Conservation (phyloP, 768 basidiomycete genomes). For the Cystobasidium tubakii region DNA sequence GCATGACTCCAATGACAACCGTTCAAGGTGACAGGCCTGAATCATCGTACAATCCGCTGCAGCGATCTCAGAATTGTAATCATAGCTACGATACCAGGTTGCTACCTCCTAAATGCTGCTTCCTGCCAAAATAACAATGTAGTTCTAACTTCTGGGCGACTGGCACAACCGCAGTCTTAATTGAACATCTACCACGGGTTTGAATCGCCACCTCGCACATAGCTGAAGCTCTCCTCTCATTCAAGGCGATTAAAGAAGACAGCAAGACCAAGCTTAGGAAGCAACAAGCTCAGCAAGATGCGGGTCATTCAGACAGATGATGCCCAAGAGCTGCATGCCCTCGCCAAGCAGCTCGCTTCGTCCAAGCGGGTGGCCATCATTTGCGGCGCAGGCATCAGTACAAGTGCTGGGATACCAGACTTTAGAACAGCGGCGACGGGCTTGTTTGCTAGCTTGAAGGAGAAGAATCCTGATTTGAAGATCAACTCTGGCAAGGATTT, state of each 20-base stretch:
- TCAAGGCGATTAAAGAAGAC: background rate
- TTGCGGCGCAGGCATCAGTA: conserved; percentile 79
- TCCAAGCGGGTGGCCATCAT: conserved; percentile 24
- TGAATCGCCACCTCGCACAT: background rate
- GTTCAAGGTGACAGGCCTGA: no score
- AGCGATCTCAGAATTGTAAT: no score
- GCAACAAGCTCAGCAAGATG: background rate
- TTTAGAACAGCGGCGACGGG: conserved; percentile 70
- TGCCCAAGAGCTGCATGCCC: conserved; percentile 24
- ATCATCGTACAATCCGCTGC: no score
- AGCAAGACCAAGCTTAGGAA: background rate
- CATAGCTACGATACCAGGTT: no score
- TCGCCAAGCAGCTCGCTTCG: conserved; percentile 10
- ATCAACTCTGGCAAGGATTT: conserved; percentile 75
- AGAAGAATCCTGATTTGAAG: conserved; percentile 67
- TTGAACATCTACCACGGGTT: background rate
- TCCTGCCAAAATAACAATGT: no score
- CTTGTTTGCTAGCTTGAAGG: conserved; percentile 69
- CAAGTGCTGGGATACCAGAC: conserved; percentile 80
- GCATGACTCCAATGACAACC: no score
- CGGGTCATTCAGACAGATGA: background rate
- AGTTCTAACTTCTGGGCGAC: no score
- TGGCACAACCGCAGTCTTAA: background rate
- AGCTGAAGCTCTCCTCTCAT: background rate
- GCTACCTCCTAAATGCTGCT: no score